A percentile compares a stretch with the other conserved stretches of the same genome.
phyloP scores from a whole-genome alignment of 2,329 filamentous ascomycete genomes.

The Fusarium mundagurra region DNA sequence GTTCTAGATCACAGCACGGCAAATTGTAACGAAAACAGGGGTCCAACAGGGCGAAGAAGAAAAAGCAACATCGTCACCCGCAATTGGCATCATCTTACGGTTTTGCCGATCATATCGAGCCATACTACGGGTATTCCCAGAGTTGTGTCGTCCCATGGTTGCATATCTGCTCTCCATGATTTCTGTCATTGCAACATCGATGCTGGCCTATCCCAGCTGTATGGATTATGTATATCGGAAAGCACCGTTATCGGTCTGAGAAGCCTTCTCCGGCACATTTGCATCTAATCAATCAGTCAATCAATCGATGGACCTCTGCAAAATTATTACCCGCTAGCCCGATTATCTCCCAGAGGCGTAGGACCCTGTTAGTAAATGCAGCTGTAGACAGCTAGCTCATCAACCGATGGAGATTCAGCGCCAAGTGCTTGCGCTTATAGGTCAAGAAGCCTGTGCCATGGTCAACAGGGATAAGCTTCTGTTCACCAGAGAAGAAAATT shows the following conservation, averaged over 20 bases:
- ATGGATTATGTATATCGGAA: neutral
- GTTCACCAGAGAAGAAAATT: conserved; percentile 12
- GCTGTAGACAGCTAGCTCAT: conserved; percentile 13
- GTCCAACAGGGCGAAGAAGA: neutral
- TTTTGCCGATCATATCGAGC: conserved; percentile 23
- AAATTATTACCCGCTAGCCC: conserved; percentile 7
- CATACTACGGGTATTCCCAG: conserved; percentile 29
- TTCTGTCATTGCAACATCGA: conserved; percentile 15
- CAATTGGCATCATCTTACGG: conserved; percentile 10
- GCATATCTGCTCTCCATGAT: conserved; percentile 33
- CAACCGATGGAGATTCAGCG: neutral
- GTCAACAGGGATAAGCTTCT: neutral
- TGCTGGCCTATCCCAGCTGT: conserved; percentile 7
- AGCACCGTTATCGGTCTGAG: conserved; percentile 19
- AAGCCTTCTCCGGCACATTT: conserved; percentile 5
- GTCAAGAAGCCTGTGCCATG: neutral
- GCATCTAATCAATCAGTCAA: conserved; percentile 4
- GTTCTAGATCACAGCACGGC: conserved; percentile 13
- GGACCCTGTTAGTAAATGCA: neutral
- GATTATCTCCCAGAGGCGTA: neutral
- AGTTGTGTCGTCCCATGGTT: conserved; percentile 35
- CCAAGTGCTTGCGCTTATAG: neutral
- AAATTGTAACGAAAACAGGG: conserved; percentile 17
- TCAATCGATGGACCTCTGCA: neutral
- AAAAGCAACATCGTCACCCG: neutral